These are phyloP conservation scores for Ogataea ganodermae DNA, from an alignment of 805 yeast species.

Conservation along the genomic window DNA sequence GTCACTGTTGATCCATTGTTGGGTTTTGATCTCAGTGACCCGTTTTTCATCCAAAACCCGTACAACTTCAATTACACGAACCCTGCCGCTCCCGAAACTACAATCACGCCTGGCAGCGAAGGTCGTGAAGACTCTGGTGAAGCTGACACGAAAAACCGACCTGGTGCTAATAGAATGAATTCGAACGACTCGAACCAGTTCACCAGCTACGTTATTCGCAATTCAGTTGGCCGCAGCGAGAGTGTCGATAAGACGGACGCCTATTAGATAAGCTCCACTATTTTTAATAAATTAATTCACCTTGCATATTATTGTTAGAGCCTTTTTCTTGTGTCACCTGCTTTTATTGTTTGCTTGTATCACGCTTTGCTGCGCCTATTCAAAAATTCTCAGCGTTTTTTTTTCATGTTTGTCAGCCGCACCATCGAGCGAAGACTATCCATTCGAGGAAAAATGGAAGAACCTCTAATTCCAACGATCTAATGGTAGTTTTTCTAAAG, in stretches of 20 bases:
- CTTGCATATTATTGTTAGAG: no score
- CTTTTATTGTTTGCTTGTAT: background rate
- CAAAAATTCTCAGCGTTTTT: background rate
- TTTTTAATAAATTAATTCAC: background rate
- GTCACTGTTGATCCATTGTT: constrained; percentile 38
- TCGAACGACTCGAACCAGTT: constrained; percentile 25
- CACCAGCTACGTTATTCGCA: constrained; percentile 16
- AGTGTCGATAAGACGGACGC: constrained; percentile 6
- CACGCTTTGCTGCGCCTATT: background rate
- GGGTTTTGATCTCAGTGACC: constrained; percentile 48
- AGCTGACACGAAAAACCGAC: constrained; percentile 10
- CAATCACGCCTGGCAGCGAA: background rate
- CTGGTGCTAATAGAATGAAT: constrained; percentile 18
- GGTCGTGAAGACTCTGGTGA: background rate
- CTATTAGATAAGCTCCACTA: background rate
- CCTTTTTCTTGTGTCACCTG: background rate
- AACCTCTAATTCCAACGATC: no score
- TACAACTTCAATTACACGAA: constrained; percentile 42
- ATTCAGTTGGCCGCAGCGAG: constrained; percentile 15
- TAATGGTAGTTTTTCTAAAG: no score
- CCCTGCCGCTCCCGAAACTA: constrained; percentile 4
- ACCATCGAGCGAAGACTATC: background rate
- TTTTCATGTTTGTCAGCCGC: background rate
- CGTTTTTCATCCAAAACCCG: constrained; percentile 54
- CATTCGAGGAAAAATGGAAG: no score